A percentile compares a stretch with the other conserved stretches of the same genome.
Conservation (phyloP, 345 rosid genomes). For the Kandelia obovata region DNA sequence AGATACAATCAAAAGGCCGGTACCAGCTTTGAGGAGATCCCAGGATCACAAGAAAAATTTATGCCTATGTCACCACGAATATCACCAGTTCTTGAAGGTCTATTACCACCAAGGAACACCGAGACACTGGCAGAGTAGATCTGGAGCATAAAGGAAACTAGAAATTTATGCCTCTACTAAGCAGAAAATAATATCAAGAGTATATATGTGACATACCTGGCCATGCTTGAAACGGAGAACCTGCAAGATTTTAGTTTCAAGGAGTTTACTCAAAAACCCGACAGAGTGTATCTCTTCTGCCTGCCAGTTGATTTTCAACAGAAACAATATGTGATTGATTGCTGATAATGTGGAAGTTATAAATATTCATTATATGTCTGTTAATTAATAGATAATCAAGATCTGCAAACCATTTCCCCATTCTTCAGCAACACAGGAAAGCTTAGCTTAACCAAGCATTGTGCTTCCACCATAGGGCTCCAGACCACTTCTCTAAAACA, state of each 20-base stretch:
- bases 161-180: conserved; percentile 16
- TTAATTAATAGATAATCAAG: conserved; percentile 15
- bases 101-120: conserved; percentile 77
- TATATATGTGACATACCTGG: conserved; percentile 44
- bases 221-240: conserved; percentile 91
- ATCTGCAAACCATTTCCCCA: conserved; percentile 62
- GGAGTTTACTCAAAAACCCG: conserved; percentile 73
- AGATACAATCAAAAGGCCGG: neutral
- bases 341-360: conserved; percentile 6
- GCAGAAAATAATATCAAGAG: conserved; percentile 1
- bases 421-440: conserved; percentile 84
- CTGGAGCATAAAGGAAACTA: conserved; percentile 36
- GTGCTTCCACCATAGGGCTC: conserved; percentile 94
- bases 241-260: conserved; percentile 81
- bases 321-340: conserved; percentile 10
- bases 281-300: conserved; percentile 74
- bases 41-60: conserved; percentile 89
- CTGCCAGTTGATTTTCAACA: conserved; percentile 32
- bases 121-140: conserved; percentile 84
- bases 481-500: conserved; percentile 68
- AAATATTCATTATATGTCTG: neutral
- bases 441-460: conserved; percentile 83
- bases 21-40: conserved; percentile 76
- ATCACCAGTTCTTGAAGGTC: conserved; percentile 83
- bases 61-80: conserved; percentile 81